Base-by-base conservation (phyloP, 306 rosid species). In the Prunus salicina region DNA sequence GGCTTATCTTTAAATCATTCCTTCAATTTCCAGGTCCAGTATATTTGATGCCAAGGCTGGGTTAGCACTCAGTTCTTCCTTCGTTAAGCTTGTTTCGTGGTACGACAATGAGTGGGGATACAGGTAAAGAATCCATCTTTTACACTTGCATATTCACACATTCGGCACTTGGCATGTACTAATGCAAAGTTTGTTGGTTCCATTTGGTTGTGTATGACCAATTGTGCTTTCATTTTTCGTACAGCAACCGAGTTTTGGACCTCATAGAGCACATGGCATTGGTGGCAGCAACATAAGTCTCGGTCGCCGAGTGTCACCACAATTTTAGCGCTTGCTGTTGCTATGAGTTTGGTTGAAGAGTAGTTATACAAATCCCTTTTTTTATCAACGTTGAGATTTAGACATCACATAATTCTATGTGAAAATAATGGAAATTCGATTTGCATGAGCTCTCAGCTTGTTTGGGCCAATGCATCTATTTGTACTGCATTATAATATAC, bases 61-160 rank as follows among this genome's bases (percentile, higher is more conserved):
- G 30, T 91, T 95, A 45, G 98, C 96, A 73, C 99, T 95, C 12
- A 86, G 91, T 60, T 30, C 81, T 69, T 88, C 91, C 62, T 88
- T 95, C 75, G 77, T 89, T 85, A 95, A 95, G 90, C 86, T 95
- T 72, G 87, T 95, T 81, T 72, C 98, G 46, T 95, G 99, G 99
- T 95, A 95, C 30, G 99, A 95, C 91, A 95, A 95, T 18, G 99
- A 95, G 84, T 95, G 99, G 99, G 99, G 98, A 83, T 92, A 95
- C 89, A 95, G 97, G 97, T 92, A 89, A 79, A 50, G 6, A 49
- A 15, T 81, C 68, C 22, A 11, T 50, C 22, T 45, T 67, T 74
- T 69, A 38, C 43, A n/a, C 45, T 34, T 6, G 32, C 24, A 38
- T 19, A 19, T 15, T n/a, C n/a, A 45, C 14, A 41, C 58, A 19